These are phyloP conservation scores for Glutinoglossum americanum DNA, from an alignment of 495 filamentous ascomycete species.

Conservation along the genomic window DNA sequence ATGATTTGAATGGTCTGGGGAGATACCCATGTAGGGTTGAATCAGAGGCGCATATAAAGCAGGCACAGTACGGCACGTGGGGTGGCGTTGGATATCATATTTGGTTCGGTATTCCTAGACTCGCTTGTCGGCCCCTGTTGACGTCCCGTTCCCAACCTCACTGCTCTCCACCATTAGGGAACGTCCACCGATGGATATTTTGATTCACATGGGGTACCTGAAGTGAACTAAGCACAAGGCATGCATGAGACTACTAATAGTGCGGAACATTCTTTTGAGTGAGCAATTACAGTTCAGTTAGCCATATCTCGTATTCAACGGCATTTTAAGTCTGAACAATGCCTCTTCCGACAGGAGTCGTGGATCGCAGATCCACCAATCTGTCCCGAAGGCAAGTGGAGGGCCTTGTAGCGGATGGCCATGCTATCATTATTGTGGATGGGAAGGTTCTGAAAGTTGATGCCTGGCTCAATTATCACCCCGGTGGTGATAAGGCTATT, in stretches of 20 bases:
- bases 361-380: not conserved
- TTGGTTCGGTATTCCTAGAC: too few relatives aligned
- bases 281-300: not conserved
- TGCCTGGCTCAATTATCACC: slow-evolving; percentile 72
- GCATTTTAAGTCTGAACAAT: not conserved
- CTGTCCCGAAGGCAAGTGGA: slow-evolving; percentile 55
- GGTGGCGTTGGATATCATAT: too few relatives aligned
- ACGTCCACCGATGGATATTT: too few relatives aligned
- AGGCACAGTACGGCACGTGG: not conserved
- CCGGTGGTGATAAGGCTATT: slow-evolving; percentile 82
- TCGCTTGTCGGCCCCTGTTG: too few relatives aligned
- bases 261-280: not conserved
- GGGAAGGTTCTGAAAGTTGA: slow-evolving; percentile 68
- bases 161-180: too few relatives aligned
- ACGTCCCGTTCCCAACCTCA: too few relatives aligned
- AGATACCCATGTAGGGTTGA: too few relatives aligned
- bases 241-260: too few relatives aligned
- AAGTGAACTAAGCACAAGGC: too few relatives aligned
- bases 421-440: slow-evolving; percentile 60
- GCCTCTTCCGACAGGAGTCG: not conserved
- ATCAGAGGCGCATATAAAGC: not conserved
- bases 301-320: not conserved
- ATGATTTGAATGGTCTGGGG: too few relatives aligned
- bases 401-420: slow-evolving; percentile 69
- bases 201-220: too few relatives aligned